Percentiles rank a stretch among this genome's conserved stretches.
Conservation (phyloP, 345 rosid species). For the Hibiscus syriacus region DNA sequence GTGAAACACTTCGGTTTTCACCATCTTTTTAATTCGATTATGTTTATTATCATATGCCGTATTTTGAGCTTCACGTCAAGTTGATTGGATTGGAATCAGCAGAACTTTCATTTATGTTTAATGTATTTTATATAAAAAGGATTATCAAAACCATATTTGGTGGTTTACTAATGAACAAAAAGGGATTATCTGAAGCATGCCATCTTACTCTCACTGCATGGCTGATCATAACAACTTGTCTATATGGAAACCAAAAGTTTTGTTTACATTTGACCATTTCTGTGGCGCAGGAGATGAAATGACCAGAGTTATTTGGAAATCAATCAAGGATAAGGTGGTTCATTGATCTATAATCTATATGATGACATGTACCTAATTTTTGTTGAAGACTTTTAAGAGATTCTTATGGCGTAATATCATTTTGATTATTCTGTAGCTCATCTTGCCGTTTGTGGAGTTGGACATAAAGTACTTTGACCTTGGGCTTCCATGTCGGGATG, state of each 20-base stretch:
- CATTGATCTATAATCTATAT: not conserved
- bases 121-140: not conserved
- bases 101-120: not conserved
- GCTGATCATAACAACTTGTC: no score
- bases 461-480: slow-evolving; percentile 68
- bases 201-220: no score
- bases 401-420: not conserved
- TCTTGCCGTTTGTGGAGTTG: slow-evolving; percentile 71
- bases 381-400: not conserved
- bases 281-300: slow-evolving; percentile 93
- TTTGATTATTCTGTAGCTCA: slow-evolving; percentile 48
- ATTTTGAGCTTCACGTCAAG: not conserved
- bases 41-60: not conserved
- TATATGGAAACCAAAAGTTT: no score
- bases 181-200: no score
- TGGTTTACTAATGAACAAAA: no score
- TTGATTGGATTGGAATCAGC: not conserved
- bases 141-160: not conserved
- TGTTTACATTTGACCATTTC: no score
- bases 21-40: not conserved
- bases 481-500: slow-evolving; percentile 62
- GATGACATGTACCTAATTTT: not conserved
- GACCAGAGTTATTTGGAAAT: slow-evolving; percentile 90
- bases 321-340: slow-evolving; percentile 90
- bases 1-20: not conserved